Evolutionary conservation across 257 asterid genomes (phyloP), one percentile per base, ranked within the genome.

Genomic region (Gentiana straminea): DNA sequence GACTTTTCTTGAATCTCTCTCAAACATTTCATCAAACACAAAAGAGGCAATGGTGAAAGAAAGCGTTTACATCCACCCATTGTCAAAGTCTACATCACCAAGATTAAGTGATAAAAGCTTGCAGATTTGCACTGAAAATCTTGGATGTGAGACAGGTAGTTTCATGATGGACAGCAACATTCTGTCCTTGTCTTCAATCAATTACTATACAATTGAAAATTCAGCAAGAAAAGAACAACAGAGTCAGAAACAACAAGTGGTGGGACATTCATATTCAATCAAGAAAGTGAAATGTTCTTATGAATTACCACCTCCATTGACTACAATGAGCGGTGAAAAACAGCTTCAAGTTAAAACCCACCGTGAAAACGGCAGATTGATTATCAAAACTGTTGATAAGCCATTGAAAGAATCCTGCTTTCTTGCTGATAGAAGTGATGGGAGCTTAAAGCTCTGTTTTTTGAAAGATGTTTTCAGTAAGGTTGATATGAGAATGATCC

Each of bases 241-340:
- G 1, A 48, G 9, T 3, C 9, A 41, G 9, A 41, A 47, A 8
- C 41, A 44, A 64, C 8, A 9, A 54, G 67, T 52, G 37, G 8
- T 5, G 24, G 49, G 62, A 2, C 54, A 51, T 33, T 41, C 8
- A 41, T 41, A 41, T 41, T 41, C 46, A 7, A 41, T 5, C 46
- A 36, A 34, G 41, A 55, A 55, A 64, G 49, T 45, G 11, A 58
- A 5, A 15, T 46, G 35, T 38, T 46, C 48, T 68, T 70, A 71
- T 36, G 66, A 64, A 56, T 91, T 84, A 67, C 98, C 98, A 46
- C 98, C 98, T 41, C 97, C 97, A 46, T 70, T 91, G 77, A 81
- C 92, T 11, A 71, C 95, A 32, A 75, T 82, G 72, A 81, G 86
- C 10, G 79, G 88, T 36, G 54, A 79, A 34, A 75, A 69, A 58